Percentiles rank a stretch among this genome's conserved stretches.
Conservation (phyloP, 208 protist species). For the Novymonas esmeraldas region DNA sequence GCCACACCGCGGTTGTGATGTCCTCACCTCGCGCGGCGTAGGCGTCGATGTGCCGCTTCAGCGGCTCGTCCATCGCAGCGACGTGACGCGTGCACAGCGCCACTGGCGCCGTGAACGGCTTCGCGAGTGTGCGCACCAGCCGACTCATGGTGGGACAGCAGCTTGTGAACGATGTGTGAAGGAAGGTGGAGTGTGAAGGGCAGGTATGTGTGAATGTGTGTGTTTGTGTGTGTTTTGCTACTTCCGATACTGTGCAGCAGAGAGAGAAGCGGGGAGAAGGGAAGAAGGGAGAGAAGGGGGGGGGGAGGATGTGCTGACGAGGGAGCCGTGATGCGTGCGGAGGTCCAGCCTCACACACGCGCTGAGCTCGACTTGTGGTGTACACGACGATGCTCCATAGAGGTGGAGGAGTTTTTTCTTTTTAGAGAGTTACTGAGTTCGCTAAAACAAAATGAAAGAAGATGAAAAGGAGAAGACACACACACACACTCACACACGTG, state of each 20-base stretch:
- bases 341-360: too few species aligned
- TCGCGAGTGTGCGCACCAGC: slow-evolving; percentile 34
- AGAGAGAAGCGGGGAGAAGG: too few species aligned
- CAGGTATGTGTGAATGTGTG: not conserved
- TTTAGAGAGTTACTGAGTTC: too few species aligned
- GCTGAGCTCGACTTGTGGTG: too few species aligned
- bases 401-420: too few species aligned
- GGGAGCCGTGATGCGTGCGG: too few species aligned
- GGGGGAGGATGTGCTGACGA: too few species aligned
- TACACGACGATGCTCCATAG: too few species aligned
- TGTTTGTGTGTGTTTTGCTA: not conserved
- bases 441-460: too few species aligned
- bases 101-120: slow-evolving; percentile 58
- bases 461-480: too few species aligned
- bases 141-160: slow-evolving; percentile 31
- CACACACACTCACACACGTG: too few species aligned
- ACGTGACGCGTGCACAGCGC: slow-evolving; percentile 43
- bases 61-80: slow-evolving; percentile 60
- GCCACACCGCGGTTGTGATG: slow-evolving; percentile 66
- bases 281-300: too few species aligned
- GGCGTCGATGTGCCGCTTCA: slow-evolving; percentile 77
- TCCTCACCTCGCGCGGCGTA: slow-evolving; percentile 63
- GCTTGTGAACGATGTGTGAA: not conserved
- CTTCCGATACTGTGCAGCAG: not conserved
- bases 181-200: not conserved